A percentile compares a stretch with the other conserved stretches of the same genome.
Conservation (phyloP, 805 yeast genomes). For the Priceomyces fermenticarens region DNA sequence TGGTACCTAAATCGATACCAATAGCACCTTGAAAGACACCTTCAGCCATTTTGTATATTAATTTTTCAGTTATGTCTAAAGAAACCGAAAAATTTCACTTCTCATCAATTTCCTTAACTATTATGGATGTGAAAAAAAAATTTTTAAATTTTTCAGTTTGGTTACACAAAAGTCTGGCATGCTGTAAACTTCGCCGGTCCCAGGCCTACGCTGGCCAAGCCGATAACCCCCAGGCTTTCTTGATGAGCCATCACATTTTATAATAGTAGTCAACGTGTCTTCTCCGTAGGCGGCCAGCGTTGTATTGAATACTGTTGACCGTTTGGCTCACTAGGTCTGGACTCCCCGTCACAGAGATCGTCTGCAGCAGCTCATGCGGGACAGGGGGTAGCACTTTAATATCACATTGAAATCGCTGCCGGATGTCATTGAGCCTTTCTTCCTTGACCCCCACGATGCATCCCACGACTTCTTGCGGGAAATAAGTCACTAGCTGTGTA, state of each 20-base stretch:
- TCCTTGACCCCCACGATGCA: slow-evolving; percentile 26
- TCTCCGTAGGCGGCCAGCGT: background rate
- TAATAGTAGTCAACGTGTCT: background rate
- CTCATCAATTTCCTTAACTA: slow-evolving; percentile 4
- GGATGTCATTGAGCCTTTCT: slow-evolving; percentile 15
- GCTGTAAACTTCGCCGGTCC: slow-evolving; percentile 7
- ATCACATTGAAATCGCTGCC: slow-evolving; percentile 19
- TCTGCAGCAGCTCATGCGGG: background rate
- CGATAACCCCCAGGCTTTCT: too few species aligned
- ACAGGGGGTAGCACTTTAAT: slow-evolving; percentile 18
- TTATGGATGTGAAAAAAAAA: slow-evolving; percentile 7
- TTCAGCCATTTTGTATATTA: slow-evolving; percentile 67
- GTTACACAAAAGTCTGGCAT: slow-evolving; percentile 3
- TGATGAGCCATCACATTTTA: background rate
- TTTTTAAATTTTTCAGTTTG: slow-evolving; percentile 4
- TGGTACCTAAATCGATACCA: slow-evolving; percentile 53
- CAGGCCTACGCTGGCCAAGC: slow-evolving; percentile 5
- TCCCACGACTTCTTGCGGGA: slow-evolving; percentile 19
- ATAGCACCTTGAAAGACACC: slow-evolving; percentile 96
- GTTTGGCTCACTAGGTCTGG: slow-evolving; percentile 14
- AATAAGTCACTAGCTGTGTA: background rate
- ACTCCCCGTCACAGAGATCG: slow-evolving; percentile 15
- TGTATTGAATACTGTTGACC: slow-evolving; percentile 7
- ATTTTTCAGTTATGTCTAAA: slow-evolving; percentile 5
- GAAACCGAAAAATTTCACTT: slow-evolving; percentile 6